Evolutionary conservation across 768 basidiomycete species (phyloP), one percentile per base, ranked within the genome.

Genomic region (Trametes villosa): DNA sequence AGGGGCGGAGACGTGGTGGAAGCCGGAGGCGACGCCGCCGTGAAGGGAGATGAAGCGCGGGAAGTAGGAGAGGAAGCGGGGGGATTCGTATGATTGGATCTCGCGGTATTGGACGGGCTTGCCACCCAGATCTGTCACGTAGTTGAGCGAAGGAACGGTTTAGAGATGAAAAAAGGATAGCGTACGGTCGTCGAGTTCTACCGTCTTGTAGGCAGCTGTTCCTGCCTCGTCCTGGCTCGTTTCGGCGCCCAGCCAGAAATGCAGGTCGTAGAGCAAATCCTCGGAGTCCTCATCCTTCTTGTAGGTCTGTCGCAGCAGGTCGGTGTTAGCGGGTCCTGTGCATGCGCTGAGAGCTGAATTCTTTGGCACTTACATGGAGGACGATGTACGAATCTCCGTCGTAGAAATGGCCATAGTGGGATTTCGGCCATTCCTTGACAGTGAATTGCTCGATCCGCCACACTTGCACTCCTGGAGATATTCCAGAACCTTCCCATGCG

Each of bases 321-420:
- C 20, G 6, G n/a, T 9, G 4, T 38, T 18, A 38, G 15, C 36
- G 18, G 36, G 18, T 38, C 4, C 36, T 18, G 15, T 3, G 38
- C 12, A 22, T 12, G 9, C 24, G 33, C n/a, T 24, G 47, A 12
- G 33, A n/a, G 26, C 38, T 9, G 36, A n/a, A 7, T 26, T 12
- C 36, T 20, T 18, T 8, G 4, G 22, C 8, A 71, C 81, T 64
- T 63, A 85, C 86, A 68, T 86, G 77, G 30, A 87, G 72, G n/a
- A 87, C 74, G 55, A 88, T 83, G 65, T 87, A 88, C 1, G 84
- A 85, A 70, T 88, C 85, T 1, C 85, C 87, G 63, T 82, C 79
- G 65, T 86, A 88, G 73, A 88, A 87, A 9, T 75, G 75, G 9
- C 86, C 85, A 45, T 75, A 71, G 17, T 77, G 72, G 22, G 82